phyloP scores from a whole-genome alignment of 305 asterid genomes.

The Fraxinus platypoda region DNA sequence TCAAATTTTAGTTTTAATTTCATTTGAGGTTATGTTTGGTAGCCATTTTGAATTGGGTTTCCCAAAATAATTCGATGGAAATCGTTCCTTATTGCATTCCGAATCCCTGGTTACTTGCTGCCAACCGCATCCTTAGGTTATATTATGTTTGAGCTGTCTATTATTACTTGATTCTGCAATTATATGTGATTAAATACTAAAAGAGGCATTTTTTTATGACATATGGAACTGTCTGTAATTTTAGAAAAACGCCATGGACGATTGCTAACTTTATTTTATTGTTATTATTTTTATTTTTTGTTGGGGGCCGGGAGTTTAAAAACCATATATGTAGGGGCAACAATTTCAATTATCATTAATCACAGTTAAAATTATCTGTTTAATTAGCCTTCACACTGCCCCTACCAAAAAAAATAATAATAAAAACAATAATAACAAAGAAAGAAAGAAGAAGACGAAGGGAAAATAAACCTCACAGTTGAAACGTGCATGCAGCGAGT shows the following conservation, averaged over 20 bases:
- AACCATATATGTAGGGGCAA: neutral
- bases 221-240: neutral
- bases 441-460: neutral
- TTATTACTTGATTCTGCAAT: constrained; percentile 14
- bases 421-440: neutral
- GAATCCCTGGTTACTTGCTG: neutral
- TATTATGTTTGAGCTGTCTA: neutral
- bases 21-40: neutral
- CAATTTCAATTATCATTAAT: neutral
- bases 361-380: neutral
- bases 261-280: neutral
- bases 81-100: neutral
- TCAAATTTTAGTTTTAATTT: neutral
- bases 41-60: neutral
- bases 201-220: constrained; percentile 8
- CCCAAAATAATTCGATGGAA: neutral
- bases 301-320: neutral
- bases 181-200: neutral
- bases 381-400: neutral
- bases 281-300: neutral
- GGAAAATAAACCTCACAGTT: neutral
- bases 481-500: neutral
- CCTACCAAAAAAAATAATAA: neutral
- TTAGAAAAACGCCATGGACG: neutral
- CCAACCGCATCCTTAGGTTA: neutral